A percentile compares a stretch with the other conserved stretches of the same genome.
Evolutionary conservation across 805 yeast species (phyloP).

Genomic region (Teunomyces barrocoloradensis): DNA sequence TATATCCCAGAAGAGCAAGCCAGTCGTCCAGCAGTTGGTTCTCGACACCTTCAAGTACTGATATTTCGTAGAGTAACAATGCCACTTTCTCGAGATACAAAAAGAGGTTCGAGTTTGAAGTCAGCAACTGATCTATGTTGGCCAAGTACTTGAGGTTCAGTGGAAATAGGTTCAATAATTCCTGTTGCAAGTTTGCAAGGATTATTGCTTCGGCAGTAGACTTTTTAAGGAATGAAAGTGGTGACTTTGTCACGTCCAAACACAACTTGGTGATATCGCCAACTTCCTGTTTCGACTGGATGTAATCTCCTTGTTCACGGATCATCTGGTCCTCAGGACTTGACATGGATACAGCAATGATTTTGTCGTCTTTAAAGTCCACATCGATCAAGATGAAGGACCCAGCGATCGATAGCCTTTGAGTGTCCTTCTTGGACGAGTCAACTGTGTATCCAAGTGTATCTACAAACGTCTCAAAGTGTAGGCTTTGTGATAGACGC

Average conservation of each 20-base stretch:
- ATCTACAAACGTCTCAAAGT: slow-evolving; percentile 42
- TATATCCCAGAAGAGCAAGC: slow-evolving; percentile 21
- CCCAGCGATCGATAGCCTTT: slow-evolving; percentile 42
- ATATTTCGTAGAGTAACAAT: slow-evolving; percentile 24
- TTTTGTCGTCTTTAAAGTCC: slow-evolving; percentile 29
- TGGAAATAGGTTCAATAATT: slow-evolving; percentile 30
- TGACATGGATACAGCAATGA: slow-evolving; percentile 33
- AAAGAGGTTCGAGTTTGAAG: slow-evolving; percentile 30
- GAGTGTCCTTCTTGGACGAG: slow-evolving; percentile 13
- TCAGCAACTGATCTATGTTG: slow-evolving; percentile 32
- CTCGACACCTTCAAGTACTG: slow-evolving; percentile 21
- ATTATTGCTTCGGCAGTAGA: slow-evolving; percentile 28
- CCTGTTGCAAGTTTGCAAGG: slow-evolving; percentile 21
- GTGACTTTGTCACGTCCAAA: slow-evolving; percentile 8
- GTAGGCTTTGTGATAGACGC: slow-evolving; percentile 38
- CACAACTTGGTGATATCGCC: neutral
- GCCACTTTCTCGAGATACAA: slow-evolving; percentile 29
- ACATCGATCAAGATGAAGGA: slow-evolving; percentile 38
- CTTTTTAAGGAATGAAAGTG: neutral
- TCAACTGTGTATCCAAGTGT: slow-evolving; percentile 26
- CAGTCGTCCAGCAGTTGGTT: slow-evolving; percentile 13
- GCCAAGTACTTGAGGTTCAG: slow-evolving; percentile 35
- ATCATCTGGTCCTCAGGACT: slow-evolving; percentile 1
- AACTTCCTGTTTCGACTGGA: neutral
- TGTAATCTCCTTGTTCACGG: neutral